Percentiles rank a stretch among this genome's conserved stretches.
Evolutionary conservation across 495 filamentous ascomycete genomes (phyloP).

Genomic region (Neurospora sp.): DNA sequence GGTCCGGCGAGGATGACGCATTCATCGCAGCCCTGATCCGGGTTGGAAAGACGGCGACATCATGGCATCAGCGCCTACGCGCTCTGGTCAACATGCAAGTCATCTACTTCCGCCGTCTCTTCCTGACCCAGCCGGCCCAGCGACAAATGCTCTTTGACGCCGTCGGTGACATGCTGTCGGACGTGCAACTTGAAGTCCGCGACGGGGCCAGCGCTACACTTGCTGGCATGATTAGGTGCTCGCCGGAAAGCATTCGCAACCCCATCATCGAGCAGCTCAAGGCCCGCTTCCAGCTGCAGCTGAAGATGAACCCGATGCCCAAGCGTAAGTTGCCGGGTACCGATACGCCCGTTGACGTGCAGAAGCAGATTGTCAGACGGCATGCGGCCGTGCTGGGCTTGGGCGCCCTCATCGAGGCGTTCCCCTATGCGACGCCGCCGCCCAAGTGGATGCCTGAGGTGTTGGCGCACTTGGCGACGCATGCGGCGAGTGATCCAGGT

Average conservation of each 20-base stretch:
- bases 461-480: conserved; percentile 71
- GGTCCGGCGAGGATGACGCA: conserved; percentile 66
- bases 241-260: conserved; percentile 69
- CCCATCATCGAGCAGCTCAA: conserved; percentile 66
- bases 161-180: conserved; percentile 87
- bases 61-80: conserved; percentile 97
- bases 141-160: conserved; percentile 77
- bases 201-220: conserved; percentile 85
- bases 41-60: conserved; percentile 73
- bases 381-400: conserved; percentile 91
- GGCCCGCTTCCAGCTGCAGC: conserved; percentile 63
- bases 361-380: conserved; percentile 64
- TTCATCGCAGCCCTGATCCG: conserved; percentile 82
- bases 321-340: conserved; percentile 56
- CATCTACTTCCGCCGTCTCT: conserved; percentile 94
- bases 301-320: conserved; percentile 74
- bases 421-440: conserved; percentile 89
- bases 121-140: conserved; percentile 70
- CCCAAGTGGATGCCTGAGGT: conserved; percentile 92
- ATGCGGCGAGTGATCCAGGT: conserved; percentile 79
- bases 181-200: conserved; percentile 87
- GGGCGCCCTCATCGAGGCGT: conserved; percentile 88
- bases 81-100: conserved; percentile 99
- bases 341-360: conserved; percentile 72
- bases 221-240: conserved; percentile 97